These are phyloP conservation scores for Glebionis coronaria DNA, from an alignment of 129 eudicot genomes.

Conservation along the genomic window DNA sequence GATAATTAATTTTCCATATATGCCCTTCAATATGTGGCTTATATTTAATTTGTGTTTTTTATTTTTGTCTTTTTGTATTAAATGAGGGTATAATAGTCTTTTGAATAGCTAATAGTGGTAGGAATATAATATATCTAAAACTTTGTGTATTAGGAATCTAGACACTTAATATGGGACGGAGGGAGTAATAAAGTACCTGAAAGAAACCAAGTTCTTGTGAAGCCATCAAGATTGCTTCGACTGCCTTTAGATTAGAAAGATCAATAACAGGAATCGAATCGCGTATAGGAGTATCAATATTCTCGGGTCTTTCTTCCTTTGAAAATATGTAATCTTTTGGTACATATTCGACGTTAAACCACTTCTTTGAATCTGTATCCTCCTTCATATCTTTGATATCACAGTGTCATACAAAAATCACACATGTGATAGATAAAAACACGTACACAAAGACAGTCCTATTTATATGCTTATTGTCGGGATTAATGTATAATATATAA, in stretches of 20 bases:
- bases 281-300: conserved; percentile 37
- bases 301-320: conserved; percentile 50
- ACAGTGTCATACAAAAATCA: conserved; percentile 19
- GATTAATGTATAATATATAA: conserved; percentile 8
- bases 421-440: conserved; percentile 9
- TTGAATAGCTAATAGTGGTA: no score
- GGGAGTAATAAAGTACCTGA: conserved; percentile 54
- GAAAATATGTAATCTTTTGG: conserved; percentile 50
- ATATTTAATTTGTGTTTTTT: no score
- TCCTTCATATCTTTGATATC: conserved; percentile 27
- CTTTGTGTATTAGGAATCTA: no score
- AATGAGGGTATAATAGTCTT: no score
- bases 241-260: conserved; percentile 28
- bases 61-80: no score
- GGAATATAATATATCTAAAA: no score
- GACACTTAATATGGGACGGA: no score
- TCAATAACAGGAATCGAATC: conserved; percentile 59
- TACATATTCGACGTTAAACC: conserved; percentile 46
- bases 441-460: neutral
- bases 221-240: conserved; percentile 47
- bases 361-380: conserved; percentile 28
- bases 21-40: no score
- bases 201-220: conserved; percentile 59
- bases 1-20: no score
- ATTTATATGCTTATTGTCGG: conserved; percentile 20